Evolutionary conservation across 1,139 yeast genomes (phyloP).

Genomic region (Geotrichum klebahnii): DNA sequence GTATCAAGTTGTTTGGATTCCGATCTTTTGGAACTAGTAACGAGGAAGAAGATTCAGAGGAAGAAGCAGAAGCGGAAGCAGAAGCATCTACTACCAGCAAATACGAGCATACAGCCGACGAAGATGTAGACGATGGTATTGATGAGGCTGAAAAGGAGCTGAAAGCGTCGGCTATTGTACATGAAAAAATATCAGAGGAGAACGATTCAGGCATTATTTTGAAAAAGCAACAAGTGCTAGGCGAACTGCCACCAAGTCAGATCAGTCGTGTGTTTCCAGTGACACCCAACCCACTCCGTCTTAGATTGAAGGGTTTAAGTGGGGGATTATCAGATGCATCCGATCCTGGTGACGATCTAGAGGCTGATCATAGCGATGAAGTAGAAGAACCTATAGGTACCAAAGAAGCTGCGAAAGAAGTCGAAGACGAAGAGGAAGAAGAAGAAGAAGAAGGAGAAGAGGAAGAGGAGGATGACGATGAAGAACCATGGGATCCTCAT

Average conservation of each 20-base stretch:
- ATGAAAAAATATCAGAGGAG: conserved; percentile 13
- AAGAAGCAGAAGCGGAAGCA: not conserved
- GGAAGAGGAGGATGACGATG: conserved; percentile 11
- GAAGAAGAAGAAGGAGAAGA: not conserved
- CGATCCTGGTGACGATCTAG: conserved; percentile 16
- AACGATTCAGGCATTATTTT: conserved; percentile 18
- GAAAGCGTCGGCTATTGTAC: conserved; percentile 14
- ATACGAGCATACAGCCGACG: conserved; percentile 5
- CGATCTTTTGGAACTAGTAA: not conserved
- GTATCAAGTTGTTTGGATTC: not conserved
- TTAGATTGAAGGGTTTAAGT: conserved; percentile 12
- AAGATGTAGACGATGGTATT: conserved; percentile 20
- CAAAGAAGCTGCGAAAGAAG: conserved; percentile 4
- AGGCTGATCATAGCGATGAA: too few relatives aligned
- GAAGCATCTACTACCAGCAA: conserved; percentile 7
- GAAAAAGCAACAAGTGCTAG: conserved; percentile 2
- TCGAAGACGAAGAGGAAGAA: conserved; percentile 4
- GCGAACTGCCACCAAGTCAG: not conserved
- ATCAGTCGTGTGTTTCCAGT: conserved; percentile 20
- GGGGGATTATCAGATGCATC: conserved; percentile 17
- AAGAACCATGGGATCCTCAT: conserved; percentile 29
- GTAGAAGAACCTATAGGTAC: conserved; percentile 4
- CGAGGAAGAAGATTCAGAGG: conserved; percentile 10
- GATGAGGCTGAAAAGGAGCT: conserved; percentile 21
- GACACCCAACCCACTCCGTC: conserved; percentile 21